Evolutionary conservation across 495 filamentous ascomycete genomes (phyloP), one percentile per base, ranked within the genome.

Genomic region (Corynascus novoguineensis): DNA sequence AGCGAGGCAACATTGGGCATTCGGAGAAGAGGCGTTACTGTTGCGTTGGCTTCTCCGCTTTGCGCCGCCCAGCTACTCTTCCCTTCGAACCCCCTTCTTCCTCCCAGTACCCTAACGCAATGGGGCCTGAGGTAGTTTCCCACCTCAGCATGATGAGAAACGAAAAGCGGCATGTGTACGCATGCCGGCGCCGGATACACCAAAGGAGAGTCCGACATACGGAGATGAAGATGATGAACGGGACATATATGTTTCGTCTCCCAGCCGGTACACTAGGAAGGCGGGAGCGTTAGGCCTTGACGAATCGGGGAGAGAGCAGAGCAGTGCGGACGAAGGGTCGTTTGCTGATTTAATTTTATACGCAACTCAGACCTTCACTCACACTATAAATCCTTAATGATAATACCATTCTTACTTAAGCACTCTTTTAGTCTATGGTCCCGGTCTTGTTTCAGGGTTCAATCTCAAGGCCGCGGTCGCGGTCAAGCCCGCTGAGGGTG

Each of bases 361-460:
- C 34, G n/a, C 34, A 38, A 38, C 35, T 38, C 35, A 17, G 14
- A 38, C 19, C 42, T 19, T 12, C 7, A 29, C 44, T 17, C 17
- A 15, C 7, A 31, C 28, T 40, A 51, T 35, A 51, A 32, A 41
- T 51, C n/a, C 15, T 51, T 51, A 51, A 51, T 51, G 49, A 21
- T 51, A 51, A 51, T 51, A 51, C 21, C 34, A 15, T 17, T 45
- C 40, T 12, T 21, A 15, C n/a, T 27, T 38, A 25, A 19, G 22
- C 17, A 11, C 4, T 1, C 7, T 45, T 6, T n/a, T n/a, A n/a
- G n/a, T n/a, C n/a, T n/a, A n/a, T n/a, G n/a, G n/a, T n/a, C n/a
- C n/a, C n/a, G 17, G 15, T 17, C 12, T 15, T 41, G 17, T 41
- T 41, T 21, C 21, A 17, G 37, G n/a, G n/a, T n/a, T n/a, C n/a